Evolutionary conservation across 139 green algal species (phyloP).

Genomic region (Chara braunii): DNA sequence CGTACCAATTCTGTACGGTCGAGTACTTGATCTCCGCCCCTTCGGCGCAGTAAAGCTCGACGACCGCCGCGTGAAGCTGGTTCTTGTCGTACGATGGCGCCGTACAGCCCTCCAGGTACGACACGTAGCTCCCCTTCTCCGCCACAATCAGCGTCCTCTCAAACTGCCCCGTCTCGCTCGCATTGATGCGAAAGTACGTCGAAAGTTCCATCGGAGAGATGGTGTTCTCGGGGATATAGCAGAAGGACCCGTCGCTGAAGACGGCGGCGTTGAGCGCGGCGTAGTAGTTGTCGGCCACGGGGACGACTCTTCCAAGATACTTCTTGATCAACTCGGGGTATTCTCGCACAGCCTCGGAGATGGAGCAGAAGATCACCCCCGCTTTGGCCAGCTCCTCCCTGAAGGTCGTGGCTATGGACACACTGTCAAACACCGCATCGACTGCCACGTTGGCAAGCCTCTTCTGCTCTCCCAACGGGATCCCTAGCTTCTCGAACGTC

Average conservation of each 20-base stretch:
- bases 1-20: slow-evolving; percentile 99
- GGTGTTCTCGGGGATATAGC: slow-evolving; percentile 95
- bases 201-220: slow-evolving; percentile 95
- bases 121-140: slow-evolving; percentile 88
- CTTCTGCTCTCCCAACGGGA: slow-evolving; percentile 97
- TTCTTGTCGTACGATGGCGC: slow-evolving; percentile 43
- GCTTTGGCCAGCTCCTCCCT: slow-evolving; percentile 82
- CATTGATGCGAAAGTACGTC: slow-evolving; percentile 99
- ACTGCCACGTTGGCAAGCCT: slow-evolving; percentile 92
- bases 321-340: slow-evolving; percentile 92
- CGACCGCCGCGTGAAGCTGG: slow-evolving; percentile 94
- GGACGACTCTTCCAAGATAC: slow-evolving; percentile 62
- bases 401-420: slow-evolving; percentile 98
- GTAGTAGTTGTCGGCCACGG: slow-evolving; percentile 95
- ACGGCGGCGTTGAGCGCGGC: slow-evolving; percentile 93
- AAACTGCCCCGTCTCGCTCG: slow-evolving; percentile 92
- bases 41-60: slow-evolving; percentile 79
- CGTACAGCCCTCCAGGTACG: slow-evolving; percentile 86
- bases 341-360: slow-evolving; percentile 88
- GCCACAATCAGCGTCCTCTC: slow-evolving; percentile 95
- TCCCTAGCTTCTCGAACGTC: slow-evolving; percentile 97
- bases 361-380: slow-evolving; percentile 95
- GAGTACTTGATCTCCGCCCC: slow-evolving; percentile 98
- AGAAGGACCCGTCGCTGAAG: slow-evolving; percentile 94
- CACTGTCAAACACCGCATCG: slow-evolving; percentile 95